Evolutionary conservation across 495 filamentous ascomycete genomes (phyloP), one percentile per base, ranked within the genome.

Genomic region (Hypomontagnella submonticulosa): DNA sequence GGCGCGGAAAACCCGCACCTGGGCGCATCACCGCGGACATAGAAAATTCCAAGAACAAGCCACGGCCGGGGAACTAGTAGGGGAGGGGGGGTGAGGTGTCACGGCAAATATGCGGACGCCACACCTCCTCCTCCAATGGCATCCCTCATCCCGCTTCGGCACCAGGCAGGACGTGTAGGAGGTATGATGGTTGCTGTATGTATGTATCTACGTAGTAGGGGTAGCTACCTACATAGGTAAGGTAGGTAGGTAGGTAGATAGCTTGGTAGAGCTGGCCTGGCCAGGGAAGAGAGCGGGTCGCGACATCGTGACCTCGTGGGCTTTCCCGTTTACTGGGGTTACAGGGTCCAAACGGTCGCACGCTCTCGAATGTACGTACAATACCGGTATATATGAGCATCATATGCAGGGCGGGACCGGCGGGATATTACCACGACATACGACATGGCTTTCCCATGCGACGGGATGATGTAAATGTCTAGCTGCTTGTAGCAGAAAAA

Each of bases 391-490:
- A 43, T 55, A 40, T 15, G 37, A 10, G 12, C 12, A 19, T 60
- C 55, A 40, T 48, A 61, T 60, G 66, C 60, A 69, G 38, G 66
- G 55, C 66, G 66, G 66, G 55, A 64, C n/a, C 12, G 38, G 48
- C 66, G 66, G 66, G 60, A 64, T 69, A 64, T 69, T 69, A 69
- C 65, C 53, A 59, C 48, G 54, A 41, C 23, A 27, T 34, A n/a
- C n/a, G n/a, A n/a, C n/a, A n/a, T n/a, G n/a, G 23, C 3, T 27
- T 23, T 49, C 33, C 38, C 37, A 56, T 69, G 61, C 60, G 66
- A 61, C 65, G 65, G 59, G 49, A 68, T 68, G 65, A 68, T 68
- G 65, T 68, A 68, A 68, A 36, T 44, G 23, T 15, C 23, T 32
- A 57, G 16, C 40, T 62, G 27, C 41, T 38, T 48, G 18, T 38